Evolutionary conservation across 164 flowering plant genomes (phyloP).

Genomic region (Nymphaea thermarum): DNA sequence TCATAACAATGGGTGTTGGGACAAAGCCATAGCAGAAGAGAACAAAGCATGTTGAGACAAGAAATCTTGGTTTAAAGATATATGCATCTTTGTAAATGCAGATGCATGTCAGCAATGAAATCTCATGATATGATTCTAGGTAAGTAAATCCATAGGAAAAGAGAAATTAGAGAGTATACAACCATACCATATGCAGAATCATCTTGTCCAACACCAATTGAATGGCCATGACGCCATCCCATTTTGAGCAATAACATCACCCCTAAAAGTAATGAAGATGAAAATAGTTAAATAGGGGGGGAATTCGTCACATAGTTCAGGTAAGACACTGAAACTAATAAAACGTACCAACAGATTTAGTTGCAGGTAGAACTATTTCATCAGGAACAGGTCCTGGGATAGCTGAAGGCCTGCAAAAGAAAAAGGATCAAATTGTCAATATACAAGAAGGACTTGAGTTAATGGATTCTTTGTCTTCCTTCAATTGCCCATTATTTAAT

Average conservation of each 20-base stretch:
- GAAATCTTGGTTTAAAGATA: no score
- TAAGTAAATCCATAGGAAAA: background rate
- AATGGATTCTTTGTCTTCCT: no score
- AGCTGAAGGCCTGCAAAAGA: conserved; percentile 56
- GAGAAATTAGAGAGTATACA: background rate
- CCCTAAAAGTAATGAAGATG: conserved; percentile 28
- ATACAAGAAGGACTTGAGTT: background rate
- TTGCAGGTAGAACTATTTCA: conserved; percentile 63
- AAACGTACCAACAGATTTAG: conserved; percentile 73
- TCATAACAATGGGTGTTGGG: no score
- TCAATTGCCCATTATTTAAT: no score
- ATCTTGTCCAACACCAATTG: conserved; percentile 50
- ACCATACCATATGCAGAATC: conserved; percentile 51
- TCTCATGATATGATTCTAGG: background rate
- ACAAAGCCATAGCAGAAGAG: no score
- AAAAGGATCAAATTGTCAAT: conserved; percentile 1
- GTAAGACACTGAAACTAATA: background rate
- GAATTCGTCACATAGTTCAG: background rate
- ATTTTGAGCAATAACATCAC: conserved; percentile 71
- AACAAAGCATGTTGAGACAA: no score
- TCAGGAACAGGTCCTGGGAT: conserved; percentile 96
- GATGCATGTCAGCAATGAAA: no score
- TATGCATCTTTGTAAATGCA: no score
- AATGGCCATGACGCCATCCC: conserved; percentile 94
- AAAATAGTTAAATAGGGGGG: background rate